Base-by-base conservation (phyloP, 164 flowering plant genomes). In the Kalanchoe fedtschenkoi region DNA sequence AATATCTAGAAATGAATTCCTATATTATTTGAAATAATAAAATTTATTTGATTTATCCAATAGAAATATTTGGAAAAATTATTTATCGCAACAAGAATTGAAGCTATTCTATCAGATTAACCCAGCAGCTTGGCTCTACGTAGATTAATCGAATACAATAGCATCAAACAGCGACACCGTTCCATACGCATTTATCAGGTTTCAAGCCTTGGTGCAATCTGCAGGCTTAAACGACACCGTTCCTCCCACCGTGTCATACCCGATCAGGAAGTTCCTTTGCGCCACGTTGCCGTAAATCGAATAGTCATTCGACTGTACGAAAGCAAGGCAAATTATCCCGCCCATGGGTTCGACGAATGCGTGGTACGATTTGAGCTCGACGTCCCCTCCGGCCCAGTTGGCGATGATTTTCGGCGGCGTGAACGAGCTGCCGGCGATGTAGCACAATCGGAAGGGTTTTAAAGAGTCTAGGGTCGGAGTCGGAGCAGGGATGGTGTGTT, bases 191-290 rank as follows among this genome's bases (percentile, higher is more conserved):
- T n/a, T n/a, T n/a, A n/a, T n/a, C n/a, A n/a, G n/a, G n/a, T n/a
- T n/a, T n/a, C n/a, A n/a, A n/a, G n/a, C n/a, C 58, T 47, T 46
- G 42, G 65, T 28, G 19, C 78, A 75, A 58, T 65, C 74, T 28
- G 63, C 38, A 9, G 71, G 69, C 65, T 70, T 70, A 19, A 76
- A 76, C 14, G 79, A 70, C 30, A 76, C 72, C 3, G 67, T 70
- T 53, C 28, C 35, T 2, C 33, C 5, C 28, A 19, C 38, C 4
- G 41, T 4, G 38, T 76, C 79, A 63, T 76, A 76, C 0, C 76
- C 76, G 5, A 76, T 70, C 46, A 68, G 11, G 64, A 51, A 34
- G 35, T 34, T 34, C 7, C 35, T 61, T 62, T 72, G 76, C 10
- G 69, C 68, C 58, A 70, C 15, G 37, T 72, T 72, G 0, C 79